Conservation (phyloP, 2,329 filamentous ascomycete species). For the Cladobotryum protrusum region DNA sequence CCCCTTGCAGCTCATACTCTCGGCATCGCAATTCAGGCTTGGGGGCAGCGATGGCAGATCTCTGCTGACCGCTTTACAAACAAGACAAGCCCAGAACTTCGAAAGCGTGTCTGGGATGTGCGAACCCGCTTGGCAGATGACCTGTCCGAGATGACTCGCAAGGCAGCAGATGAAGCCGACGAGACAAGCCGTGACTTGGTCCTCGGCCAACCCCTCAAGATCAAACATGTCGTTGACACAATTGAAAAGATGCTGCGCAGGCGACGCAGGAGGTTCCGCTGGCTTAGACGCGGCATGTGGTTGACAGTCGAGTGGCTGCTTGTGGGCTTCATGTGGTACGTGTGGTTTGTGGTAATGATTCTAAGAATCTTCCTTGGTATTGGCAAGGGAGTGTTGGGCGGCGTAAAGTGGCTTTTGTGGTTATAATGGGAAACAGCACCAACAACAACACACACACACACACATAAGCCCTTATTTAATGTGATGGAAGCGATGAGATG, state of each 20-base stretch:
- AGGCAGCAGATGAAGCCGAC: constrained; percentile 72
- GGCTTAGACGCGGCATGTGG: constrained; percentile 71
- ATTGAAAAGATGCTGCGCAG: constrained; percentile 71
- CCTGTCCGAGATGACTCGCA: constrained; percentile 55
- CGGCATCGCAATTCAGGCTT: constrained; percentile 39
- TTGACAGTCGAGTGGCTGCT: constrained; percentile 81
- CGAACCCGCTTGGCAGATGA: constrained; percentile 45
- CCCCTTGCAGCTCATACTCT: constrained; percentile 48
- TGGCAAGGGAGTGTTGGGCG: constrained; percentile 51
- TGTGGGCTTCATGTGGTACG: constrained; percentile 86
- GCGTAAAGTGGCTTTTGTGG: constrained; percentile 80
- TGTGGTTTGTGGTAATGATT: constrained; percentile 83
- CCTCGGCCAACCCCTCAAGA: constrained; percentile 67
- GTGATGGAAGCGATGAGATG: background rate
- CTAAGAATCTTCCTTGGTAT: constrained; percentile 59
- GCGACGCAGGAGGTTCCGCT: constrained; percentile 61
- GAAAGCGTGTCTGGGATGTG: constrained; percentile 40
- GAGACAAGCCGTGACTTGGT: constrained; percentile 70
- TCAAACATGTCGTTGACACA: constrained; percentile 73
- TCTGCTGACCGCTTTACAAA: constrained; percentile 54
- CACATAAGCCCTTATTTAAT: background rate
- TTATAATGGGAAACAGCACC: constrained; percentile 36
- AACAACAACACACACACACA: background rate
- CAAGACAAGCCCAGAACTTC: constrained; percentile 49
- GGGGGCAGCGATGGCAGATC: constrained; percentile 49